Conservation (phyloP, 345 rosid species). For the Populus ilicifolia region DNA sequence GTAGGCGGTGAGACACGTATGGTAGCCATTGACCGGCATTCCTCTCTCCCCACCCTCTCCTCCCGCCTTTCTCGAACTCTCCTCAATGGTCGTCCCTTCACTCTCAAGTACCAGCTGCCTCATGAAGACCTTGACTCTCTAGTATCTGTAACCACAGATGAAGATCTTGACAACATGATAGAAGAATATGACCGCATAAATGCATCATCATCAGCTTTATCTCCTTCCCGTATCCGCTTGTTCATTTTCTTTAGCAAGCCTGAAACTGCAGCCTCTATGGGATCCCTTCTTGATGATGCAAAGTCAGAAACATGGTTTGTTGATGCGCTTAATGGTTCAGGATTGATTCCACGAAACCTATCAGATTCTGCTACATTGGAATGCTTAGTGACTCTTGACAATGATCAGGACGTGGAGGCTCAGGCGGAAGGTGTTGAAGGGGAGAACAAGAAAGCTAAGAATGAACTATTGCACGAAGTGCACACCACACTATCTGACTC, state of each 20-base stretch:
- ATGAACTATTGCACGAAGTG: slow-evolving; percentile 37
- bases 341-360: slow-evolving; percentile 54
- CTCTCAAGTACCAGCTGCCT: slow-evolving; percentile 82
- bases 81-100: slow-evolving; percentile 60
- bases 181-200: slow-evolving; percentile 67
- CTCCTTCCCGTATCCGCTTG: slow-evolving; percentile 52
- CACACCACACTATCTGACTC: slow-evolving; percentile 55
- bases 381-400: slow-evolving; percentile 52
- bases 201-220: slow-evolving; percentile 27
- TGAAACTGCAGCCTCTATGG: slow-evolving; percentile 72
- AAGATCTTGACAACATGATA: slow-evolving; percentile 81
- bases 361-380: slow-evolving; percentile 61
- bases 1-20: slow-evolving; percentile 72
- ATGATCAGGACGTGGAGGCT: slow-evolving; percentile 28
- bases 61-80: slow-evolving; percentile 61
- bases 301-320: slow-evolving; percentile 84
- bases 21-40: slow-evolving; percentile 57
- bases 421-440: slow-evolving; percentile 19
- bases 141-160: slow-evolving; percentile 67
- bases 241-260: slow-evolving; percentile 67
- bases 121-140: slow-evolving; percentile 81
- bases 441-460: slow-evolving; percentile 29
- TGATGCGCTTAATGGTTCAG: slow-evolving; percentile 68
- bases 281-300: slow-evolving; percentile 53
- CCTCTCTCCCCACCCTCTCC: slow-evolving; percentile 47